These are phyloP conservation scores for Tolypocladium guangdongense DNA, from an alignment of 2,329 filamentous ascomycete genomes.

Conservation along the genomic window DNA sequence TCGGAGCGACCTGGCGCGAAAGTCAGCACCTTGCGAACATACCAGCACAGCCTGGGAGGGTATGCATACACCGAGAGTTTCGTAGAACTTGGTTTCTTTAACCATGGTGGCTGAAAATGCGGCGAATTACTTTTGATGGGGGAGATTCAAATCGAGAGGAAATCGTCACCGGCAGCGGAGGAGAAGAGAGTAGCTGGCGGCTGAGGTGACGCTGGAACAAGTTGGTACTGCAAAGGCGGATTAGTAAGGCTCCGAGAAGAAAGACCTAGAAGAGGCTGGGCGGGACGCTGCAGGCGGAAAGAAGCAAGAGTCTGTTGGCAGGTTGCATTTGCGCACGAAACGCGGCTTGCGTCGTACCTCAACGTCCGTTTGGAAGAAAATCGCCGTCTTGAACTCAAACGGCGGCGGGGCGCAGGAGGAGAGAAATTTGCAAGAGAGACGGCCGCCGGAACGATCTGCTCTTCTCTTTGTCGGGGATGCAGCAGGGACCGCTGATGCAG, in stretches of 20 bases:
- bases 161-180: constrained; percentile 3
- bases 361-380: background rate
- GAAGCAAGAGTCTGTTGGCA: background rate
- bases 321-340: background rate
- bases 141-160: constrained; percentile 2
- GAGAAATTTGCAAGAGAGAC: constrained; percentile 2
- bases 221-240: background rate
- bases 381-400: background rate
- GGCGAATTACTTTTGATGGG: constrained; percentile 2
- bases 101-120: constrained; percentile 46
- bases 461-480: background rate
- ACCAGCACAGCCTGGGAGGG: background rate
- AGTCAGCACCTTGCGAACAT: constrained; percentile 9
- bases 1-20: constrained; percentile 55
- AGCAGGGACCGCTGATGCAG: background rate
- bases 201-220: background rate
- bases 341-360: constrained; percentile 1
- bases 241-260: background rate
- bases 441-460: background rate
- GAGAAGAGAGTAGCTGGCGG: background rate
- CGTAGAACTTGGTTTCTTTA: constrained; percentile 71
- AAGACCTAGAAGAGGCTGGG: background rate
- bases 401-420: background rate
- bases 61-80: constrained; percentile 59
- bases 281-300: background rate